Evolutionary conservation across 139 green algal species (phyloP), one percentile per base, ranked within the genome.

Genomic region (Chlorella sorokiniana): DNA sequence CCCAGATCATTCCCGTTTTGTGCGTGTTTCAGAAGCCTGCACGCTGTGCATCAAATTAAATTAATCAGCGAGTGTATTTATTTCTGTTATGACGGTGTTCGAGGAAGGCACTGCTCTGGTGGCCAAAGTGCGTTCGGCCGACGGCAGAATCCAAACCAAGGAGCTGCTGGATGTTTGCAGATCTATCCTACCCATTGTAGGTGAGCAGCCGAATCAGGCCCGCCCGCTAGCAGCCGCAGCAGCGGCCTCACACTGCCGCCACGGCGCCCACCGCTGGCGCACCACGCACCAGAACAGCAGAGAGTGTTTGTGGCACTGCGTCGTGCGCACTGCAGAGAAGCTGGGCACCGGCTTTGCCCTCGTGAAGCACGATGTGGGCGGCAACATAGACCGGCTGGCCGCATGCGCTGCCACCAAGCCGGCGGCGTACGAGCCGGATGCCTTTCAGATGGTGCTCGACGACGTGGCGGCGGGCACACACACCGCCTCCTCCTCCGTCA

Each of bases 301-400:
- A 1, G 20, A 29, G 11, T 27, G n/a, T 2, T 80, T 29, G 51
- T 2, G 44, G 41, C 31, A 29, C 27, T 1, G 3, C 37, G 22
- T 35, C 42, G 9, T 23, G 29, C 11, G 4, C 23, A 14, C n/a
- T 82, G 82, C 88, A 95, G 92, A 92, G 0, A 93, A 95, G 67
- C 85, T 95, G 40, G 92, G 92, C 37, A 87, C 90, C 0, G 88
- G 84, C 0, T 95, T 95, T 40, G 48, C 45, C 0, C 64, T 95
- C 14, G 92, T 95, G 1, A 90, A 86, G 63, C 86, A 74, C 11
- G 92, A 95, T 54, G 90, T 95, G 1, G 83, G 83, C 9, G 86
- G 88, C 71, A 95, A 95, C 81, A 95, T 95, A 29, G 84, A 93
- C 85, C 82, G 93, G 4, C 81, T 96, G 23, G 69, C 82, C 4